Conservation (phyloP, 139 green algal species). For the Chlorella sorokiniana region DNA sequence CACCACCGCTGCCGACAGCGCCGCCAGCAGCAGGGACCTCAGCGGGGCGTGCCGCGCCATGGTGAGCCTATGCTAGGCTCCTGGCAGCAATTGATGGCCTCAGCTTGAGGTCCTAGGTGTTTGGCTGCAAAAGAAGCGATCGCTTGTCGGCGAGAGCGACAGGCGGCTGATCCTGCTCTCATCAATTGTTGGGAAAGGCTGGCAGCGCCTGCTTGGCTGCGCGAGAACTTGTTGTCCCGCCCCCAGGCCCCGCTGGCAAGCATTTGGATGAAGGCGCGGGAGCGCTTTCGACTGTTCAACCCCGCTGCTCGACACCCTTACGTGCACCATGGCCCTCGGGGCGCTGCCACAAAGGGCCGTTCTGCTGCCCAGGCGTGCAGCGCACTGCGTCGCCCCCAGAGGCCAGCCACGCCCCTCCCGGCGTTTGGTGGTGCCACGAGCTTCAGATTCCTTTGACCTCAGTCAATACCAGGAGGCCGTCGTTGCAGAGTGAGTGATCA, state of each 20-base stretch:
- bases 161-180: too few relatives aligned
- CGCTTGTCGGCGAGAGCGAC: too few relatives aligned
- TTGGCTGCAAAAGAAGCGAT: too few relatives aligned
- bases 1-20: not conserved
- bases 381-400: not conserved
- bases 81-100: too few relatives aligned
- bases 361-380: not conserved
- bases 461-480: constrained; percentile 4
- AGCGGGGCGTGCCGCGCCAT: not conserved
- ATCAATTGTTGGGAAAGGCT: too few relatives aligned
- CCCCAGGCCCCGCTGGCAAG: too few relatives aligned
- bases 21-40: not conserved
- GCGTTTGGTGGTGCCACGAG: not conserved
- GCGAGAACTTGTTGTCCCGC: too few relatives aligned
- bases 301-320: not conserved
- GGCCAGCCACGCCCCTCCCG: not conserved
- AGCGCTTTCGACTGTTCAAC: too few relatives aligned
- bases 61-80: not conserved
- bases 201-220: too few relatives aligned
- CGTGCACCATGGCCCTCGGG: not conserved
- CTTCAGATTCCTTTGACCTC: constrained; percentile 8
- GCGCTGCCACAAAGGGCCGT: not conserved
- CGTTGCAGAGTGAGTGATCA: constrained; percentile 13
- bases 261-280: too few relatives aligned
- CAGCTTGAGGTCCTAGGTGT: not conserved